Conservation (phyloP, 2,329 filamentous ascomycete species). For the Cladophialophora exuberans region DNA sequence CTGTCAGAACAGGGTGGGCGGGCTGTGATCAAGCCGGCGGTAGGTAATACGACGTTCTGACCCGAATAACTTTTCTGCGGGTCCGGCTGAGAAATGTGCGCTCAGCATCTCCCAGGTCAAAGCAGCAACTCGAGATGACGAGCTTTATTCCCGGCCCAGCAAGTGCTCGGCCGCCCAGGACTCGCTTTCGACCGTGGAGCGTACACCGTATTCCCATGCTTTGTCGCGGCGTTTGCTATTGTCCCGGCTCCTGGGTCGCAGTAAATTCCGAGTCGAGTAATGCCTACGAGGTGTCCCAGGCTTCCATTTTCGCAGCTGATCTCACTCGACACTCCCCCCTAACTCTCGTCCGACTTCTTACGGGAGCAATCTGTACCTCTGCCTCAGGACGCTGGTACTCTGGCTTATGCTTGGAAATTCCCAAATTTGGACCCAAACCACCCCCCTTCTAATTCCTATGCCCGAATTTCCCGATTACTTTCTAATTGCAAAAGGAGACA, state of each 20-base stretch:
- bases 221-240: constrained; percentile 14
- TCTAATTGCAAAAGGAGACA: not conserved
- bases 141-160: too few relatives aligned
- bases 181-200: too few relatives aligned
- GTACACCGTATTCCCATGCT: too few relatives aligned
- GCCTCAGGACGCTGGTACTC: not conserved
- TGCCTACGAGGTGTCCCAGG: not conserved
- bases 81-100: too few relatives aligned
- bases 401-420: not conserved
- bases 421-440: not conserved
- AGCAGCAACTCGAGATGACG: too few relatives aligned
- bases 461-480: constrained; percentile 1
- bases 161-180: too few relatives aligned
- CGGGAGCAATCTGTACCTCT: constrained; percentile 9
- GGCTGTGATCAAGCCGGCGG: too few relatives aligned
- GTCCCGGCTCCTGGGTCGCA: constrained; percentile 7
- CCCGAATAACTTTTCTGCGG: too few relatives aligned
- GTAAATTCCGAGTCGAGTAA: constrained; percentile 12
- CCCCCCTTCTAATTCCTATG: not conserved
- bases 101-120: too few relatives aligned
- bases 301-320: constrained; percentile 1
- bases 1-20: too few relatives aligned
- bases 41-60: too few relatives aligned
- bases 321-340: constrained; percentile 4
- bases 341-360: constrained; percentile 11